Percentiles rank a stretch among this genome's conserved stretches.
These are phyloP conservation scores for Fusarium musae DNA, from an alignment of 2,329 filamentous ascomycete genomes.

Conservation along the genomic window DNA sequence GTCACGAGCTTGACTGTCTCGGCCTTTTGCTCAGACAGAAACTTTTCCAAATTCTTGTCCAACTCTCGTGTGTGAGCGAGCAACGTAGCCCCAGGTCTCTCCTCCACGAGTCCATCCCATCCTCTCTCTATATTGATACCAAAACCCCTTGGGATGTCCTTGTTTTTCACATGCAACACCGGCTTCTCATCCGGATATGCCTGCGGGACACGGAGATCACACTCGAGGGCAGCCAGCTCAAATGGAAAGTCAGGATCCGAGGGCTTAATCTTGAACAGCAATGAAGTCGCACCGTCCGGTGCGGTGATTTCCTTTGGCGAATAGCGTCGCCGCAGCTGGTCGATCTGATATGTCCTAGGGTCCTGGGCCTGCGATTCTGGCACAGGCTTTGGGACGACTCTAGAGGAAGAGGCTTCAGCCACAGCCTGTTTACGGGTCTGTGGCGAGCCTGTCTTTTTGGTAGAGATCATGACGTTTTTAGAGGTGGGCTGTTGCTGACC, in stretches of 20 bases:
- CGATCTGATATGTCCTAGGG: constrained; percentile 78
- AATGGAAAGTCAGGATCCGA: constrained; percentile 89
- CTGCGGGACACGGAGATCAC: constrained; percentile 72
- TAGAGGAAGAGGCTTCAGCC: constrained; percentile 55
- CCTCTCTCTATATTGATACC: constrained; percentile 81
- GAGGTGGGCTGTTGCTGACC: constrained; percentile 2
- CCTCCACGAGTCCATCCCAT: constrained; percentile 72
- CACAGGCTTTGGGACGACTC: constrained; percentile 72
- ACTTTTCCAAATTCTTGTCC: constrained; percentile 76
- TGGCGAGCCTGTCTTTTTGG: constrained; percentile 46
- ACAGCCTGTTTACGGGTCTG: constrained; percentile 59
- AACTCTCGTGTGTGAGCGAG: constrained; percentile 74
- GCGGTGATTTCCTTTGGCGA: constrained; percentile 58
- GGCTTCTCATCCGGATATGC: constrained; percentile 70
- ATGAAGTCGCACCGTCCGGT: constrained; percentile 61
- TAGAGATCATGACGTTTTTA: constrained; percentile 52
- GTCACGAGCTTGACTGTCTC: constrained; percentile 77
- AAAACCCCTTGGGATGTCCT: constrained; percentile 76
- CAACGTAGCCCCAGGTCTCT: constrained; percentile 67
- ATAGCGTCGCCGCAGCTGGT: constrained; percentile 77
- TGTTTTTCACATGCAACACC: constrained; percentile 72
- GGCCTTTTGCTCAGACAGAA: constrained; percentile 75
- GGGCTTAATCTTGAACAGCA: constrained; percentile 74
- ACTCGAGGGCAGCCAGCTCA: constrained; percentile 75
- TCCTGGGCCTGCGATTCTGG: constrained; percentile 72